Conservation (phyloP, 2,329 filamentous ascomycete species). For the Hysterium pulicare region DNA sequence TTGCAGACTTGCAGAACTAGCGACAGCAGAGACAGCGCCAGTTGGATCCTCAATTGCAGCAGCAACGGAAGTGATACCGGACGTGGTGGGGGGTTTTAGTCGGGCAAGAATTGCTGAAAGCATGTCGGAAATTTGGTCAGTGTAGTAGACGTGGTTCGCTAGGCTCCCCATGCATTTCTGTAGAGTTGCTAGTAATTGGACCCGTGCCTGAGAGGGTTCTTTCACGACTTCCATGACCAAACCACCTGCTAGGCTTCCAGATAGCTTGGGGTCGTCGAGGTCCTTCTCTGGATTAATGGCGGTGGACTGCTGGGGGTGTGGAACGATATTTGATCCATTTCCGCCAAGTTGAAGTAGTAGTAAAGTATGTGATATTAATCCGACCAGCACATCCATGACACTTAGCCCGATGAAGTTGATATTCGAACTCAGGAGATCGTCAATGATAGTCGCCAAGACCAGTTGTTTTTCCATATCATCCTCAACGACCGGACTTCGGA, state of each 20-base stretch:
- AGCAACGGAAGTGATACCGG: constrained; percentile 43
- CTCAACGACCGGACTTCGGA: constrained; percentile 65
- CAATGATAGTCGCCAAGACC: constrained; percentile 72
- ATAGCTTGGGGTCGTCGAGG: constrained; percentile 12
- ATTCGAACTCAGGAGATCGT: constrained; percentile 78
- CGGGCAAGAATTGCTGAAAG: constrained; percentile 74
- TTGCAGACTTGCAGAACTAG: constrained; percentile 47
- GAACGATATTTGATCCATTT: constrained; percentile 35
- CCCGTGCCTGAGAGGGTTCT: constrained; percentile 52
- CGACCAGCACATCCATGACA: constrained; percentile 89
- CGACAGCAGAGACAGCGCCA: constrained; percentile 47
- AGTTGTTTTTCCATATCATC: constrained; percentile 71
- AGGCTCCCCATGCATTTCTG: constrained; percentile 85
- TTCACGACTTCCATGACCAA: constrained; percentile 41
- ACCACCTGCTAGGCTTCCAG: constrained; percentile 16
- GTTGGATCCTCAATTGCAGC: constrained; percentile 51
- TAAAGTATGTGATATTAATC: constrained; percentile 79
- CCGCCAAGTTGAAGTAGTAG: constrained; percentile 66
- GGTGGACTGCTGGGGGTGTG: constrained; percentile 37
- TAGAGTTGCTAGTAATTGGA: constrained; percentile 65
- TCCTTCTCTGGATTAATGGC: constrained; percentile 24
- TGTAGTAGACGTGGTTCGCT: constrained; percentile 94
- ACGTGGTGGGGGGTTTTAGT: constrained; percentile 62
- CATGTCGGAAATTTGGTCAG: constrained; percentile 95
- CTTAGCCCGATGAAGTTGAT: constrained; percentile 94